A percentile compares a stretch with the other conserved stretches of the same genome.
These are phyloP conservation scores for Kodamaea sagamina DNA, from an alignment of 805 yeast genomes.

Conservation along the genomic window DNA sequence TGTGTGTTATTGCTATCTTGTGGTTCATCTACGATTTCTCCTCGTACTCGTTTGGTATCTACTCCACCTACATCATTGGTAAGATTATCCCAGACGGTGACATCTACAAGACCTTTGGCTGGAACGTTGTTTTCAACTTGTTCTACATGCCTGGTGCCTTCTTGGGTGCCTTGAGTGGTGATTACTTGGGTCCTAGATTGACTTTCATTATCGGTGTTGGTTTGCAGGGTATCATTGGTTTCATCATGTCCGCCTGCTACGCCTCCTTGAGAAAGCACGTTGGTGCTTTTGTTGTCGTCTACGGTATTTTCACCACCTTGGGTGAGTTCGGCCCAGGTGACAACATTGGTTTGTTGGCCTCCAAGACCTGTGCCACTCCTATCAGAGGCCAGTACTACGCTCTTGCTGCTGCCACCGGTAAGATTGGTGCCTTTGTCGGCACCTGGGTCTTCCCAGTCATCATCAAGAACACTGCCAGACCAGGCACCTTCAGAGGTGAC, in stretches of 20 bases:
- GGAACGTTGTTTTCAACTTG: constrained; percentile 85
- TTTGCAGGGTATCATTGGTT: constrained; percentile 76
- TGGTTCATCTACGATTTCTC: constrained; percentile 93
- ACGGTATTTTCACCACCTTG: constrained; percentile 79
- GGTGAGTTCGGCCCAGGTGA: constrained; percentile 97
- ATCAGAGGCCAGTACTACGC: constrained; percentile 89
- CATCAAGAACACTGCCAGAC: constrained; percentile 58
- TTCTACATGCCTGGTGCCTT: constrained; percentile 90
- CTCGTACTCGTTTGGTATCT: constrained; percentile 82
- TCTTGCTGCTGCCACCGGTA: constrained; percentile 87
- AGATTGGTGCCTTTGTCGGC: constrained; percentile 89
- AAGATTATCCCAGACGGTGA: constrained; percentile 58
- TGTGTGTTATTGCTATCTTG: constrained; percentile 65
- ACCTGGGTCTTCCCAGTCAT: constrained; percentile 84
- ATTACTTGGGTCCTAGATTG: constrained; percentile 82
- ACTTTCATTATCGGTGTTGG: constrained; percentile 68
- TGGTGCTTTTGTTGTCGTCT: constrained; percentile 79
- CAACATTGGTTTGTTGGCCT: constrained; percentile 81
- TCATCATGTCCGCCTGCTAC: constrained; percentile 75
- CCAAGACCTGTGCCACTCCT: constrained; percentile 82
- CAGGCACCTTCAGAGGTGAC: constrained; percentile 52
- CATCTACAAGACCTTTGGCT: constrained; percentile 76
- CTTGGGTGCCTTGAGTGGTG: constrained; percentile 76
- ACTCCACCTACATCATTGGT: constrained; percentile 70
- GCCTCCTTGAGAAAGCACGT: constrained; percentile 55